Evolutionary conservation across 208 protist genomes (phyloP).

Genomic region (Porcisia deanei): DNA sequence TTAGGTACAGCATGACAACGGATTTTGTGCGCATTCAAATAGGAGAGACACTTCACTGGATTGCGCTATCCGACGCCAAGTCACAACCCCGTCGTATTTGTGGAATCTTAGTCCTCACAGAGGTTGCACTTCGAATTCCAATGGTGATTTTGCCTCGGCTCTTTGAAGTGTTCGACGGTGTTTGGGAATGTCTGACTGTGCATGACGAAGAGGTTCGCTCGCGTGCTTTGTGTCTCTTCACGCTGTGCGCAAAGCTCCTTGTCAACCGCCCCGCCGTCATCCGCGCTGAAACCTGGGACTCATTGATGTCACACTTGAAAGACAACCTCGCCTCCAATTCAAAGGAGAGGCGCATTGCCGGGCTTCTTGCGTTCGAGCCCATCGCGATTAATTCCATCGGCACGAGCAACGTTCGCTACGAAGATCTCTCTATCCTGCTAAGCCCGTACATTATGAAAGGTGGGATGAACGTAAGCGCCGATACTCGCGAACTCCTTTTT

Average conservation of each 20-base stretch:
- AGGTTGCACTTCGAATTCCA: constrained; percentile 64
- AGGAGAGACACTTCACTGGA: constrained; percentile 64
- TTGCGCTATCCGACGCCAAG: constrained; percentile 38
- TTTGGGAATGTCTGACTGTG: constrained; percentile 64
- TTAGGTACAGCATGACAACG: constrained; percentile 64
- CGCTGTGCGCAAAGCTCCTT: constrained; percentile 69
- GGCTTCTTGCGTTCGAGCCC: constrained; percentile 84
- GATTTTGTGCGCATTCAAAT: constrained; percentile 72
- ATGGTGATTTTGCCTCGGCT: constrained; percentile 72
- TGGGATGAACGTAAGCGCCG: constrained; percentile 31
- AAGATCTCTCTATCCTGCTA: constrained; percentile 78
- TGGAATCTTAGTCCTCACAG: constrained; percentile 69
- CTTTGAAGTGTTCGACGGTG: constrained; percentile 62
- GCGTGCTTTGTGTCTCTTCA: constrained; percentile 61
- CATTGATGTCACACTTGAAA: constrained; percentile 67
- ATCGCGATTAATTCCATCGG: constrained; percentile 75
- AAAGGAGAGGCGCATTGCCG: constrained; percentile 63
- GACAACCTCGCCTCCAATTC: constrained; percentile 60
- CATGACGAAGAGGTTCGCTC: constrained; percentile 60
- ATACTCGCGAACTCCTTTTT: constrained; percentile 54
- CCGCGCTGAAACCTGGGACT: constrained; percentile 50
- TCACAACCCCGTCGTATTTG: constrained; percentile 56
- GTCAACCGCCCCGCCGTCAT: constrained; percentile 46
- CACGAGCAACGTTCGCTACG: constrained; percentile 49
- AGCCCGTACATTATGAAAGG: constrained; percentile 66